Conservation (phyloP, 2,329 filamentous ascomycete species). For the Botrytis paeoniae region DNA sequence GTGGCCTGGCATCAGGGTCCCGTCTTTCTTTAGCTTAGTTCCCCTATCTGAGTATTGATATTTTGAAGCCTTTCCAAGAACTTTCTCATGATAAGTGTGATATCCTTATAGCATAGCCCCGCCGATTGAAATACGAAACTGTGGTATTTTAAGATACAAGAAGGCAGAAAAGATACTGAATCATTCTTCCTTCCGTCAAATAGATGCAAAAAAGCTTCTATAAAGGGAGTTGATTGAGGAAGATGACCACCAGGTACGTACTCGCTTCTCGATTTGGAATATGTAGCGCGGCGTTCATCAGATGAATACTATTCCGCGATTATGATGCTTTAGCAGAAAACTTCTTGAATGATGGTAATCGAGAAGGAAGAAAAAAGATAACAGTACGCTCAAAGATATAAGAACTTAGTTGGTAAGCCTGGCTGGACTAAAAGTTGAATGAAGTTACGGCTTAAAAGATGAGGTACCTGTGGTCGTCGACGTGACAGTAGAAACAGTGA, state of each 20-base stretch:
- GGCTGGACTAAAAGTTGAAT: neutral
- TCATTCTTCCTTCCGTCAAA: neutral
- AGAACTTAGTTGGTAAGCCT: neutral
- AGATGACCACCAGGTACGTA: neutral
- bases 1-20: neutral
- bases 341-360: neutral
- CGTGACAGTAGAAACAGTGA: neutral
- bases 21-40: neutral
- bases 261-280: neutral
- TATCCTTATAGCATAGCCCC: neutral
- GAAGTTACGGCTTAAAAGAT: neutral
- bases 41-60: neutral
- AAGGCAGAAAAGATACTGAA: neutral
- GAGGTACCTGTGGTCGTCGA: neutral
- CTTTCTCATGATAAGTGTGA: neutral
- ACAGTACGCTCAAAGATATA: neutral
- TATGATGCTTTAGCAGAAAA: neutral
- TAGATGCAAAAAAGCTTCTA: neutral
- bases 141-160: neutral
- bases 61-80: neutral
- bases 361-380: neutral
- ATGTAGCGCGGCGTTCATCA: neutral
- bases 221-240: neutral
- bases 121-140: neutral
- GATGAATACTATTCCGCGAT: neutral